phyloP scores from a whole-genome alignment of 495 filamentous ascomycete species.

The Aspergillus olivimuriae region DNA sequence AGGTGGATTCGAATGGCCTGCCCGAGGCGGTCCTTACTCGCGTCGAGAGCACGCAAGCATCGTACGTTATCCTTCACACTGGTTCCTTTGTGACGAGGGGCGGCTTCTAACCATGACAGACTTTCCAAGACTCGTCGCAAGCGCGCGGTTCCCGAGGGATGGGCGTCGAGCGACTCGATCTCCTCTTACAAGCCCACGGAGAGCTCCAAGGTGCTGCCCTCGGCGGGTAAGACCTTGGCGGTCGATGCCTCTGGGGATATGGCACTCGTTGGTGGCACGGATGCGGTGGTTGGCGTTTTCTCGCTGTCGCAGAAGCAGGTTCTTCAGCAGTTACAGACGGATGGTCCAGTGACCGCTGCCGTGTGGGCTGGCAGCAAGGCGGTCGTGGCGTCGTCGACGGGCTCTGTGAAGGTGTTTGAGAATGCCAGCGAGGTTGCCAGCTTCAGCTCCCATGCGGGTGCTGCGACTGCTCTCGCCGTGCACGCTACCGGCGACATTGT shows the following conservation, averaged over 20 bases:
- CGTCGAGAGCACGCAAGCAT: slow-evolving; percentile 70
- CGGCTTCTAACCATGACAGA: slow-evolving; percentile 43
- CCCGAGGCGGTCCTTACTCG: slow-evolving; percentile 66
- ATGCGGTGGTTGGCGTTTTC: slow-evolving; percentile 74
- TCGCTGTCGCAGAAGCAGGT: slow-evolving; percentile 66
- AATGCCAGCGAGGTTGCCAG: slow-evolving; percentile 55
- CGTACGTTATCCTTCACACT: slow-evolving; percentile 44
- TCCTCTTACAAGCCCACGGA: slow-evolving; percentile 55
- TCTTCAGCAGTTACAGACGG: slow-evolving; percentile 57
- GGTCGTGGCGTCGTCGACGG: slow-evolving; percentile 67
- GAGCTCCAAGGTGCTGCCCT: slow-evolving; percentile 57
- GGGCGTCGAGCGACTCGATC: slow-evolving; percentile 72
- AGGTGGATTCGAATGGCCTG: slow-evolving; percentile 70
- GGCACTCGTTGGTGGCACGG: slow-evolving; percentile 71
- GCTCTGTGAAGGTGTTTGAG: slow-evolving; percentile 73
- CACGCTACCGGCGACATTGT: slow-evolving; percentile 83
- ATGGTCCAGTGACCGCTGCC: slow-evolving; percentile 69
- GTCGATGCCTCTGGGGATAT: slow-evolving; percentile 59
- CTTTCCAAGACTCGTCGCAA: slow-evolving; percentile 81
- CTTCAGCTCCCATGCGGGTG: slow-evolving; percentile 74
- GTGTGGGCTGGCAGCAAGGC: slow-evolving; percentile 69
- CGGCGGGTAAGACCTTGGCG: slow-evolving; percentile 59
- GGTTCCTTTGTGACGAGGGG: slow-evolving; percentile 2
- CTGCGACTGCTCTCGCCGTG: slow-evolving; percentile 66
- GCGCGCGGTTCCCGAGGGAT: slow-evolving; percentile 74